phyloP scores from a whole-genome alignment of 176 grass and related monocot genomes.

The Rhynchospora tenuis region DNA sequence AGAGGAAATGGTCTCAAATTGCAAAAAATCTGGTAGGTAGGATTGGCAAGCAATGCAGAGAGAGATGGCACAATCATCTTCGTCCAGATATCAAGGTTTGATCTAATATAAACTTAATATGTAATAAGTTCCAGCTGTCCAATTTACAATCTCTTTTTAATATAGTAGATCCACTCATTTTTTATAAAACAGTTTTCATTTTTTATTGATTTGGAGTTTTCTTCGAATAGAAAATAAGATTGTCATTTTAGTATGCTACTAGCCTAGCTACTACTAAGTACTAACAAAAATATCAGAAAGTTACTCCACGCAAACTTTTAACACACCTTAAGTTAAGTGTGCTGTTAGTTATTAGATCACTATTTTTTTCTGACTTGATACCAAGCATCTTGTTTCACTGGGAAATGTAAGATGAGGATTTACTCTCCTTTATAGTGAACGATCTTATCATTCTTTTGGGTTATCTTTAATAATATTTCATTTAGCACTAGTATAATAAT shows the following conservation, averaged over 20 bases:
- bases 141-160: background rate
- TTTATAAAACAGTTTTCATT: background rate
- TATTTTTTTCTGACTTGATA: background rate
- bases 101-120: background rate
- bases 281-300: background rate
- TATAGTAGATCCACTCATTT: background rate
- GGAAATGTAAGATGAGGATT: background rate
- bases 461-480: background rate
- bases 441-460: background rate
- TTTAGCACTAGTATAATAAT: background rate
- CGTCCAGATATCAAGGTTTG: slow-evolving; percentile 62
- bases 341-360: background rate
- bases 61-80: slow-evolving; percentile 79
- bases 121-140: background rate
- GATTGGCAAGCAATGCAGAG: slow-evolving; percentile 79
- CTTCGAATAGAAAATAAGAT: background rate
- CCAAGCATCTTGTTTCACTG: background rate
- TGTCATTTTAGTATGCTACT: background rate
- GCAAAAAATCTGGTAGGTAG: slow-evolving; percentile 44
- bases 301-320: background rate
- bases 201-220: background rate
- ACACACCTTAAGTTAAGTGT: background rate
- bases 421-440: background rate
- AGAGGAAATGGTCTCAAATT: slow-evolving; percentile 57
- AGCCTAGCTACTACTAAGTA: background rate